Conservation (phyloP, 1,139 yeast species). For the Saccharomyces hybrid region DNA sequence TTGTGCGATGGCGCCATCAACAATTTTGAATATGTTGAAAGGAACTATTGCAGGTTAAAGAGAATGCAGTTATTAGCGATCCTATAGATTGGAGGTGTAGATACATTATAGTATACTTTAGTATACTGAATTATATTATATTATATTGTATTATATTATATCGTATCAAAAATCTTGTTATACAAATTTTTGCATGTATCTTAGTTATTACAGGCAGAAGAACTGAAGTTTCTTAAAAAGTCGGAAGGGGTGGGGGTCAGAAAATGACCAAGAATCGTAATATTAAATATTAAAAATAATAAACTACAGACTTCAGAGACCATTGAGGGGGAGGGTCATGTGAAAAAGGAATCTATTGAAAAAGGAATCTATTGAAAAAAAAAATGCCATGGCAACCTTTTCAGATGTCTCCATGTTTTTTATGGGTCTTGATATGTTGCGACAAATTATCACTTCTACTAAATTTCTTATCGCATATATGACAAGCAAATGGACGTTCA, state of each 20-base stretch:
- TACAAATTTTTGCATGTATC: background rate
- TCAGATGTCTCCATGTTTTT: constrained; percentile 28
- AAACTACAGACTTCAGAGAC: background rate
- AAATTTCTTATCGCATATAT: constrained; percentile 62
- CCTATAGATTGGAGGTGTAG: no score
- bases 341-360: background rate
- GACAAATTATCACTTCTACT: constrained; percentile 72
- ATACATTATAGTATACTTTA: background rate
- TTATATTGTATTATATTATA: background rate
- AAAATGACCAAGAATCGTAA: background rate
- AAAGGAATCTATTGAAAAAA: background rate
- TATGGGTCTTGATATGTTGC: constrained; percentile 70
- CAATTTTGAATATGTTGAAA: background rate
- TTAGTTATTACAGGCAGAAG: background rate
- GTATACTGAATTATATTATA: background rate
- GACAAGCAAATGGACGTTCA: constrained; percentile 68
- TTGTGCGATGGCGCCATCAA: background rate
- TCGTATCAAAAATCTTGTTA: background rate
- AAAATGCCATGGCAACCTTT: background rate
- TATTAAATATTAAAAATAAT: background rate
- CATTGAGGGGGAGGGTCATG: background rate
- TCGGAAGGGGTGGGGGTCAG: background rate
- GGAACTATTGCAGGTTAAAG: background rate
- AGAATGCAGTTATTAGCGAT: background rate
- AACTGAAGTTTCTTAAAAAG: background rate